phyloP scores from a whole-genome alignment of 2,329 filamentous ascomycete species.

The Ceratocystis variospora region DNA sequence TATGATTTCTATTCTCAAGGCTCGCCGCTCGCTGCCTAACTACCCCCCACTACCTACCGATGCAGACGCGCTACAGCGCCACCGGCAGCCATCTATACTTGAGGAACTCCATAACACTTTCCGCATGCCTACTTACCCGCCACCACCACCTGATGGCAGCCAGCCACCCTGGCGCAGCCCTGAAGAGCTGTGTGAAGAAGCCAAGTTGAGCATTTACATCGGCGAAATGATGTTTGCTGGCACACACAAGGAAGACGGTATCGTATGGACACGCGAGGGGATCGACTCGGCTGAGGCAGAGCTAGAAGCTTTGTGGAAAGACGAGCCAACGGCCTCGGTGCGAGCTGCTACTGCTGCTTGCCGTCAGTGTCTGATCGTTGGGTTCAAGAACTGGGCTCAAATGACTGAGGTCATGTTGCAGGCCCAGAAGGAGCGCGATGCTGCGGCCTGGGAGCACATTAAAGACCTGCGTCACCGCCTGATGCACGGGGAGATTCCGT shows the following conservation, averaged over 20 bases:
- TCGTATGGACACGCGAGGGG: constrained; percentile 81
- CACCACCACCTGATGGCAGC: constrained; percentile 56
- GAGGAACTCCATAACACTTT: constrained; percentile 16
- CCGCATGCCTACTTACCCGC: constrained; percentile 52
- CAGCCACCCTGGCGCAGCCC: constrained; percentile 49
- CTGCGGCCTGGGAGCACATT: constrained; percentile 26
- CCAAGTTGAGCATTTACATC: constrained; percentile 75
- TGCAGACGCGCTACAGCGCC: background rate
- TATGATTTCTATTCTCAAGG: constrained; percentile 70
- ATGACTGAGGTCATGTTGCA: constrained; percentile 45
- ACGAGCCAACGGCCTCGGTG: constrained; percentile 20
- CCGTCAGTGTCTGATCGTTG: constrained; percentile 60
- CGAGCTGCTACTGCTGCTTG: constrained; percentile 42
- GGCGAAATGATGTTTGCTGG: constrained; percentile 80
- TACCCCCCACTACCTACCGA: constrained; percentile 23
- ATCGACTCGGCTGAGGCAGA: constrained; percentile 66
- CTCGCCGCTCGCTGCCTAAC: constrained; percentile 48
- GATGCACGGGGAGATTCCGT: constrained; percentile 16
- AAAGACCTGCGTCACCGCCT: constrained; percentile 24
- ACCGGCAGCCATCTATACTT: constrained; percentile 14
- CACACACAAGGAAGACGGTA: constrained; percentile 47
- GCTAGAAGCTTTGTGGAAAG: constrained; percentile 30
- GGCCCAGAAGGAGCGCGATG: constrained; percentile 42
- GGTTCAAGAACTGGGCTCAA: constrained; percentile 65
- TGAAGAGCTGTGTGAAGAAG: constrained; percentile 65